Conservation (phyloP, 2,329 filamentous ascomycete genomes). For the Ophiostoma montium region DNA sequence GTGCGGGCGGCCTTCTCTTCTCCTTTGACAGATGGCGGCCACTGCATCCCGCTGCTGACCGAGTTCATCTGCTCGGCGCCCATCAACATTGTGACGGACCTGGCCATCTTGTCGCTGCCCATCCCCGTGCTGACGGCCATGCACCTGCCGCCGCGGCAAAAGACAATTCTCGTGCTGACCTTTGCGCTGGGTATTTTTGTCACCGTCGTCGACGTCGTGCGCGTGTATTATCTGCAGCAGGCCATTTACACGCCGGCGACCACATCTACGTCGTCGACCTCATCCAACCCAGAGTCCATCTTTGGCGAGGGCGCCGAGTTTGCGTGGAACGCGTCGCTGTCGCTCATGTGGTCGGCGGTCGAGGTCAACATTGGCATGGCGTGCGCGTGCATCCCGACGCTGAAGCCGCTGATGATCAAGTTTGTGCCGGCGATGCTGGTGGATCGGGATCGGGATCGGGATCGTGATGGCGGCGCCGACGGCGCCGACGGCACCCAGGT, state of each 20-base stretch:
- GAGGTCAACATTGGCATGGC: slow-evolving; percentile 86
- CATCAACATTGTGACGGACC: slow-evolving; percentile 81
- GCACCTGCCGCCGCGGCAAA: slow-evolving; percentile 72
- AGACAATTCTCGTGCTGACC: slow-evolving; percentile 72
- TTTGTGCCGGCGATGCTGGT: slow-evolving; percentile 43
- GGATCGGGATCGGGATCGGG: slow-evolving; percentile 35
- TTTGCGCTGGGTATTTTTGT: slow-evolving; percentile 83
- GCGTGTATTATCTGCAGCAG: slow-evolving; percentile 78
- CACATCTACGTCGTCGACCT: slow-evolving; percentile 8
- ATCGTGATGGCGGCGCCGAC: too few relatives aligned
- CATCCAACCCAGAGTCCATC: slow-evolving; percentile 25
- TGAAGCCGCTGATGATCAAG: slow-evolving; percentile 70
- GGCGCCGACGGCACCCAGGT: background rate
- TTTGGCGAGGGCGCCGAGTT: slow-evolving; percentile 42
- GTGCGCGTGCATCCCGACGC: slow-evolving; percentile 79
- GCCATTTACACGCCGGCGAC: slow-evolving; percentile 36
- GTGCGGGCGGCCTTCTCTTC: slow-evolving; percentile 61
- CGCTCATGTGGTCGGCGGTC: slow-evolving; percentile 87
- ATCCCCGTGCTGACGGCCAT: slow-evolving; percentile 81
- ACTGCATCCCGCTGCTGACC: slow-evolving; percentile 44
- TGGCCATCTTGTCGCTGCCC: slow-evolving; percentile 74
- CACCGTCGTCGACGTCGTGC: slow-evolving; percentile 72
- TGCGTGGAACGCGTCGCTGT: slow-evolving; percentile 64
- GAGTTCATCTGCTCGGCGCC: slow-evolving; percentile 65
- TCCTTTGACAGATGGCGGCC: slow-evolving; percentile 22